Evolutionary conservation across 2,329 filamentous ascomycete genomes (phyloP).

Genomic region (Diplocarpon mali): DNA sequence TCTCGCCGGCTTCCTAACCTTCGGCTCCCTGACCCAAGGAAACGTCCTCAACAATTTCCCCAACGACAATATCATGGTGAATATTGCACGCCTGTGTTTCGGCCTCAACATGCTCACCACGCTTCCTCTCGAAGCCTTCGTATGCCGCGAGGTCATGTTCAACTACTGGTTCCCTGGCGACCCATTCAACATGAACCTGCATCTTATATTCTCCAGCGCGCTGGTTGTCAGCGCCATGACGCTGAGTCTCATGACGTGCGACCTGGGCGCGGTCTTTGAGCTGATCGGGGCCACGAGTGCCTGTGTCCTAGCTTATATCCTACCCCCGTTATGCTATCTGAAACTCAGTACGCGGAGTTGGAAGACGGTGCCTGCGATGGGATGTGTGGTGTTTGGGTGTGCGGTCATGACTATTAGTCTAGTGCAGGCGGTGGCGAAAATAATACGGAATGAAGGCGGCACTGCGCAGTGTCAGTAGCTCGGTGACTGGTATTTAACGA

Average conservation of each 20-base stretch:
- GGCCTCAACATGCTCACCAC: conserved; percentile 98
- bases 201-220: conserved; percentile 75
- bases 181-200: conserved; percentile 65
- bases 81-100: conserved; percentile 88
- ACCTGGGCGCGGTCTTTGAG: conserved; percentile 90
- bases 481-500: conserved; percentile 1
- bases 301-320: conserved; percentile 85
- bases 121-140: conserved; percentile 89
- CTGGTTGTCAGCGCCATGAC: conserved; percentile 71
- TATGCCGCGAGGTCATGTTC: conserved; percentile 92
- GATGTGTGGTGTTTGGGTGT: conserved; percentile 66
- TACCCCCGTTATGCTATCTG: conserved; percentile 91
- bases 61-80: conserved; percentile 81
- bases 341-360: conserved; percentile 73
- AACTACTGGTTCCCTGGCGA: conserved; percentile 58
- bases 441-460: conserved; percentile 31
- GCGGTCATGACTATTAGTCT: conserved; percentile 73
- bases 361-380: conserved; percentile 61
- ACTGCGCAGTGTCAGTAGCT: conserved; percentile 17
- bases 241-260: conserved; percentile 77
- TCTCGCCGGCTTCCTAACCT: conserved; percentile 79
- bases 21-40: conserved; percentile 82
- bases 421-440: conserved; percentile 60
- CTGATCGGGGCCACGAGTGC: conserved; percentile 92
- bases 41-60: conserved; percentile 99